Evolutionary conservation across 768 basidiomycete species (phyloP).

Genomic region (Strobilomyces dryophilus): DNA sequence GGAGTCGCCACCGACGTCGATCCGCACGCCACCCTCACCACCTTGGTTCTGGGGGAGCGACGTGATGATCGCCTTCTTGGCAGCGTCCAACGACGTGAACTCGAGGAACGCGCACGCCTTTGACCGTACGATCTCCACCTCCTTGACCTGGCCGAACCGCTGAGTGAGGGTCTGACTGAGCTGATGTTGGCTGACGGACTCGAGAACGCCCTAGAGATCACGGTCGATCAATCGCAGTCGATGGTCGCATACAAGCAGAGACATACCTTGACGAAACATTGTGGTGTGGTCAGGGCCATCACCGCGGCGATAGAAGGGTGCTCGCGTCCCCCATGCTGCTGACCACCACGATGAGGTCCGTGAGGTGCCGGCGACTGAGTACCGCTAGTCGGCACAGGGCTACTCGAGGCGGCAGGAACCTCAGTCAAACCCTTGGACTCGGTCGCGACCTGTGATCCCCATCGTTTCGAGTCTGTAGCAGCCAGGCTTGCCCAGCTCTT

Average conservation of each 20-base stretch:
- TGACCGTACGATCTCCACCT: slow-evolving; percentile 79
- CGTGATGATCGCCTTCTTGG: slow-evolving; percentile 79
- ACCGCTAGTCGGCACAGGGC: slow-evolving; percentile 41
- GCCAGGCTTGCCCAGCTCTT: slow-evolving; percentile 93
- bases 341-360: slow-evolving; percentile 29
- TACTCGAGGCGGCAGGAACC: slow-evolving; percentile 39
- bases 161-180: slow-evolving; percentile 48
- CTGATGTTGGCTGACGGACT: slow-evolving; percentile 50
- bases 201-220: slow-evolving; percentile 61
- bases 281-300: slow-evolving; percentile 58
- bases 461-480: slow-evolving; percentile 75
- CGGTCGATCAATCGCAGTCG: background rate
- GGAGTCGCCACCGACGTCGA: slow-evolving; percentile 59
- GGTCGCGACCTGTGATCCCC: slow-evolving; percentile 78
- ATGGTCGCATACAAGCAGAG: background rate
- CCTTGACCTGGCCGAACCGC: slow-evolving; percentile 81
- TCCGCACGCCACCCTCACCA: slow-evolving; percentile 84
- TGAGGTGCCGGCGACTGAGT: slow-evolving; percentile 32
- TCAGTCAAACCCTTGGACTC: slow-evolving; percentile 77
- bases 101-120: slow-evolving; percentile 97
- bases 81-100: slow-evolving; percentile 71
- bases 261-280: slow-evolving; percentile 90
- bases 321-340: slow-evolving; percentile 38
- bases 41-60: slow-evolving; percentile 64
- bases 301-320: slow-evolving; percentile 52